Base-by-base conservation (phyloP, 176 grass and related monocot species). In the Bromus sterilis region DNA sequence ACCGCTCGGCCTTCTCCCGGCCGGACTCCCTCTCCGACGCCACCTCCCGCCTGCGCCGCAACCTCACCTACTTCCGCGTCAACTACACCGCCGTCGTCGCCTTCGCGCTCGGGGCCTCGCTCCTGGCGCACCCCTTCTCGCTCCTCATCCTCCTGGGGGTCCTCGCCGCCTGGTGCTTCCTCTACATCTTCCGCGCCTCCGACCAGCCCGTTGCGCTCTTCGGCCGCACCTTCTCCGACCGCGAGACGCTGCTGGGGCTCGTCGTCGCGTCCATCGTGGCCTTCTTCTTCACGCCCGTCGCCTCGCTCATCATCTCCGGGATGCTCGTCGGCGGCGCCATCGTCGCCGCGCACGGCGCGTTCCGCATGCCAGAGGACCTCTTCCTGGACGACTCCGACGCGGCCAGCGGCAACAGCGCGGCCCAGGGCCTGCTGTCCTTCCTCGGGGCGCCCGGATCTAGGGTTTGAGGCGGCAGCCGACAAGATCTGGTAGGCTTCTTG, bases 41-140 rank as follows among this genome's bases (percentile, higher is more conserved):
- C 77, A 76, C 93, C 40, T 91, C 93, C n/a, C 96, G 93, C 87
- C 84, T 99, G 75, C 90, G 96, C 59, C 94, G 92, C 89, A 99
- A 99, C 74, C 91, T 99, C 72, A 68, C 90, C 78, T 99, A 99
- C 82, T 99, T 99, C 80, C 96, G 96, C 82, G 89, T 99, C 60
- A 99, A 99, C 89, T 99, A 99, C 87, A 85, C 91, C 82, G 89
- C 96, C 78, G 63, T 99, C 31, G 83, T 95, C 37, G 90, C 91
- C 65, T 86, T 87, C 25, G 74, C 83, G 56, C 93, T 99, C 21
- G 93, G 77, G 10, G 76, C 89, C 39, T 99, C 96, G 26, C 93
- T 99, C 80, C 75, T 93, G 25, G 80, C 93, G 33, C 85, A 95
- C 80, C 96, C 96, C 25, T 84, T 99, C 86, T 99, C 96, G 75